Base-by-base conservation (phyloP, 106 monocot species). In the Apostasia shenzhenica region DNA sequence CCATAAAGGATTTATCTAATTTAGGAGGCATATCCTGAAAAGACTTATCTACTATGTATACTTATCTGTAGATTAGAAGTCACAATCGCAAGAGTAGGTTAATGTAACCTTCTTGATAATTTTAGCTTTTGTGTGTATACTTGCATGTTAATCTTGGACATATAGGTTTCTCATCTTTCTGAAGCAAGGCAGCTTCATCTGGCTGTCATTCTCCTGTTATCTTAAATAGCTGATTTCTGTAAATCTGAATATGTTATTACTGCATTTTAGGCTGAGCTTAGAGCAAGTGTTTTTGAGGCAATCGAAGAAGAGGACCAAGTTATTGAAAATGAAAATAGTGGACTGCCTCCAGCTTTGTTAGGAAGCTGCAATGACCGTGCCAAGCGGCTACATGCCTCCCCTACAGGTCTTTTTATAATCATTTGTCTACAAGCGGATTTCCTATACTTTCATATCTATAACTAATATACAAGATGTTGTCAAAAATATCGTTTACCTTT, bases 301-400 rank as follows among this genome's bases (percentile, higher is more conserved):
- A 95, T 95, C 61, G 95, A 95, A 79, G 95, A 95, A 59, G 95
- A 95, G 73, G 95, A 95, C 68, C 79, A 74, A 40, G 89, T 74
- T 45, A 26, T 79, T 63, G 86, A 95, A 81, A 89, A 89, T 72
- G 95, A 95, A 51, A 88, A 95, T 37, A 65, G 7, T 12, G 81
- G 67, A 11, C 67, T 79, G 38, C 76, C 82, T 84, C 91, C 92
- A 71, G 95, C 95, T 13, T 80, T 95, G 48, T 81, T 95, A 55
- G 95, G 91, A 54, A 88, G 92, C 70, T 95, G 95, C 77, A 95
- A 95, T 81, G 95, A 92, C 48, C 82, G 92, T 76, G 95, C 95
- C 47, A 97, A 91, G 79, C 86, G 86, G 62, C 72, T 97, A 48
- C 95, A 97, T 79, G 80, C 95, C 12, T 97, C 95, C 69, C 86